Percentiles rank a stretch among this genome's conserved stretches.
Evolutionary conservation across 371 early-diverging fungal genomes (phyloP).

Genomic region (Nematocida minor): DNA sequence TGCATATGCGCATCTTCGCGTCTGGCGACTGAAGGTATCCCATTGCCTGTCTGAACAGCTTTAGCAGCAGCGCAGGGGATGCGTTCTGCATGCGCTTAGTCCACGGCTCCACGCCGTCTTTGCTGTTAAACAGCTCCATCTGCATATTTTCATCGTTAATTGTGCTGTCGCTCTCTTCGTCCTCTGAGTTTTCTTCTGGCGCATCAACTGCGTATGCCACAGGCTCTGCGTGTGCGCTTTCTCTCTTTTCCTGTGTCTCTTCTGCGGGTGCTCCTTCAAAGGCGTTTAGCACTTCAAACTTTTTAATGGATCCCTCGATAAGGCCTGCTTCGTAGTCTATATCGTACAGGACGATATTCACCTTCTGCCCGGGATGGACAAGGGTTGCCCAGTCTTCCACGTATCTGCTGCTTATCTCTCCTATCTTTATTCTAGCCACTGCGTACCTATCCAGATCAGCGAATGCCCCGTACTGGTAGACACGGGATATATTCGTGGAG

Average conservation of each 20-base stretch:
- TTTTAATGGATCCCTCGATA: conserved; percentile 43
- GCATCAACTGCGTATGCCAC: background rate
- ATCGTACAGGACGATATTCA: conserved; percentile 26
- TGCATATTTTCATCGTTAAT: conserved; percentile 33
- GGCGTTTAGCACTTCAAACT: conserved; percentile 40
- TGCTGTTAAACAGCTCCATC: conserved; percentile 49
- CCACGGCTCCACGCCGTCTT: conserved; percentile 19
- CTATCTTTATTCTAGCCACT: conserved; percentile 18
- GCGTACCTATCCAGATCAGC: background rate
- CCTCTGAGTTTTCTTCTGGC: background rate
- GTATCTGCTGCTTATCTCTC: conserved; percentile 20
- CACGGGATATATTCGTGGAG: background rate
- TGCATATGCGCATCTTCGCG: background rate
- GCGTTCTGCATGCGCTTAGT: conserved; percentile 20
- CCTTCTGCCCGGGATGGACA: conserved; percentile 11
- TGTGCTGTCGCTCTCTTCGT: background rate
- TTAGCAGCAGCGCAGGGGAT: background rate
- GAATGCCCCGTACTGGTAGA: conserved; percentile 41
- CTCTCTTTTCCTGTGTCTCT: background rate
- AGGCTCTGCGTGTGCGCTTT: background rate
- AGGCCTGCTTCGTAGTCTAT: conserved; percentile 36
- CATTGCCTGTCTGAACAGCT: background rate
- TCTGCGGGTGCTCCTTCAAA: background rate
- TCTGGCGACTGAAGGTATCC: conserved; percentile 5
- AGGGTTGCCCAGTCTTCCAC: conserved; percentile 41